phyloP scores from a whole-genome alignment of 164 flowering plant genomes.

The Euptelea pleiosperma region DNA sequence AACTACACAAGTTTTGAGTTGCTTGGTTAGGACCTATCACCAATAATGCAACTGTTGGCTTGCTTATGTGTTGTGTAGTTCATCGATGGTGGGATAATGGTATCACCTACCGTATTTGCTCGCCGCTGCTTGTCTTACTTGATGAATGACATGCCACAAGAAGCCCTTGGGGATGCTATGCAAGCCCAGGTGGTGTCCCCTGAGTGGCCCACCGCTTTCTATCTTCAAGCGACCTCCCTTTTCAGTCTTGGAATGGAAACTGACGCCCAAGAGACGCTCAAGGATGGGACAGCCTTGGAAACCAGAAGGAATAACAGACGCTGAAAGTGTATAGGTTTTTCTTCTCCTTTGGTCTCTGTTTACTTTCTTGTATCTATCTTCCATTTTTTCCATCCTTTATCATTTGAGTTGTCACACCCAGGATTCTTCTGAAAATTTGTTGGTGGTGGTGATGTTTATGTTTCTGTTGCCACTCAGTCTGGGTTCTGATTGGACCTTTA shows the following conservation, averaged over 20 bases:
- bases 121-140: conserved; percentile 76
- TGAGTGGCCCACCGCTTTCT: conserved; percentile 81
- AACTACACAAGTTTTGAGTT: too few species aligned
- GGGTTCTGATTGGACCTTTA: conserved; percentile 1
- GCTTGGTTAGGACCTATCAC: too few species aligned
- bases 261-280: conserved; percentile 75
- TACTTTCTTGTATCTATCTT: conserved; percentile 17
- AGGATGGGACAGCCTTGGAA: conserved; percentile 71
- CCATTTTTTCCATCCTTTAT: conserved; percentile 8
- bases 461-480: not conserved
- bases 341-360: conserved; percentile 4
- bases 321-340: conserved; percentile 47
- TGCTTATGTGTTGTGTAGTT: conserved; percentile 39
- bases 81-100: conserved; percentile 83
- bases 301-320: conserved; percentile 51
- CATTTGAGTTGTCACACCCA: conserved; percentile 1
- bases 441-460: conserved; percentile 3
- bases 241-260: conserved; percentile 83
- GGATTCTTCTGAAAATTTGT: conserved; percentile 9
- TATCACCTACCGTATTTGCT: conserved; percentile 81
- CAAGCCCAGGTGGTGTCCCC: conserved; percentile 81
- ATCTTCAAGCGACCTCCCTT: conserved; percentile 79
- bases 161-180: conserved; percentile 89
- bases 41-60: not conserved
- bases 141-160: conserved; percentile 76